phyloP scores from a whole-genome alignment of 495 filamentous ascomycete species.

The Pyronema omphalodes region DNA sequence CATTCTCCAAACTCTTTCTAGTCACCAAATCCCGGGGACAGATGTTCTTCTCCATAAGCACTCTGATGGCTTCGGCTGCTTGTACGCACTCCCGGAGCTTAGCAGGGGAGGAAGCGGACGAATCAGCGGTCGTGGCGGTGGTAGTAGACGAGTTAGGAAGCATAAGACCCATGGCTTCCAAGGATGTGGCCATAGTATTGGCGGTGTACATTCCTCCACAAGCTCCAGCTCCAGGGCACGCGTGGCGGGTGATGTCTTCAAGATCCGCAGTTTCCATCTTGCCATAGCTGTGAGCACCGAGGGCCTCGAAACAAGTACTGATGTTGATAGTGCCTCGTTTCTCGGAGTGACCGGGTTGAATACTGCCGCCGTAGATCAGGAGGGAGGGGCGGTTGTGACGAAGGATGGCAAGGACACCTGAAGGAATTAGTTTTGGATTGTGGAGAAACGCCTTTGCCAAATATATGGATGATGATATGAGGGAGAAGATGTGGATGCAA shows the following conservation, averaged over 20 bases:
- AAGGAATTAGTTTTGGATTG: neutral
- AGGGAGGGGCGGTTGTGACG: slow-evolving; percentile 77
- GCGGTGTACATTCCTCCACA: slow-evolving; percentile 96
- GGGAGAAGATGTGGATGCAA: too few species aligned
- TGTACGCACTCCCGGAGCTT: slow-evolving; percentile 86
- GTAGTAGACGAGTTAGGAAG: slow-evolving; percentile 82
- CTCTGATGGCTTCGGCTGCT: slow-evolving; percentile 66
- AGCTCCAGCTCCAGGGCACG: slow-evolving; percentile 82
- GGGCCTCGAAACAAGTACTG: slow-evolving; percentile 73
- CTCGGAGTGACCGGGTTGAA: slow-evolving; percentile 65
- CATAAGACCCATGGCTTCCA: slow-evolving; percentile 86
- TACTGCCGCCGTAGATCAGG: slow-evolving; percentile 82
- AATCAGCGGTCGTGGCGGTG: neutral
- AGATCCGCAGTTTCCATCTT: slow-evolving; percentile 52
- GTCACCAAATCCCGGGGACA: slow-evolving; percentile 70
- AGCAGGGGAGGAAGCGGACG: slow-evolving; percentile 63
- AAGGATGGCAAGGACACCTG: slow-evolving; percentile 55
- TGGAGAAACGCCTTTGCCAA: too few species aligned
- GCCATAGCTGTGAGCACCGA: slow-evolving; percentile 71
- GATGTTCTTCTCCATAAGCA: slow-evolving; percentile 76
- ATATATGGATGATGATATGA: too few species aligned
- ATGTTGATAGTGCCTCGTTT: slow-evolving; percentile 77
- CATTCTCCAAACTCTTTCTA: slow-evolving; percentile 77
- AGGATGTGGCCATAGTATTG: slow-evolving; percentile 92
- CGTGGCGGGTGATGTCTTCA: slow-evolving; percentile 66